These are phyloP conservation scores for Zymoseptoria pseudotritici DNA, from an alignment of 2,329 filamentous ascomycete genomes.

Conservation along the genomic window DNA sequence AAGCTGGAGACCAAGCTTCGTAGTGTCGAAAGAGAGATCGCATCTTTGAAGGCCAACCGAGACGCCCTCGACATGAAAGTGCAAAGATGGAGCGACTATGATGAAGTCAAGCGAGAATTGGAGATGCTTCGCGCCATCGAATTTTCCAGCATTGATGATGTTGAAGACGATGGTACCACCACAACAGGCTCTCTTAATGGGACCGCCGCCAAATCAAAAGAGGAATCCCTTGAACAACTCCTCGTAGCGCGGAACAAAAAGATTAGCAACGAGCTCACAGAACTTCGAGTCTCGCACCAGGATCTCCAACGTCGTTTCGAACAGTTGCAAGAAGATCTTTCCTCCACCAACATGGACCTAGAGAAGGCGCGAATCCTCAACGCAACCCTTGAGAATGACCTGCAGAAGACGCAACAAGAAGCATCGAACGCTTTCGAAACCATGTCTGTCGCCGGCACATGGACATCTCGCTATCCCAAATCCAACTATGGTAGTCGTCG, in stretches of 20 bases:
- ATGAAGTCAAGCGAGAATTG: conserved; percentile 90
- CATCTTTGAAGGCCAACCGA: conserved; percentile 68
- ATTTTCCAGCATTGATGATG: conserved; percentile 78
- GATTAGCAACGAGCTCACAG: conserved; percentile 83
- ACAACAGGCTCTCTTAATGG: conserved; percentile 36
- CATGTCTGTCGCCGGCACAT: conserved; percentile 88
- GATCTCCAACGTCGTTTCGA: conserved; percentile 77
- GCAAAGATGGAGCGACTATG: conserved; percentile 86
- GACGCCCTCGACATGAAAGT: conserved; percentile 74
- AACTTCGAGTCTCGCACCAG: conserved; percentile 87
- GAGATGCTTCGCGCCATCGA: conserved; percentile 95
- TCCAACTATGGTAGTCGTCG: conserved; percentile 53
- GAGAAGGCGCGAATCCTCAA: conserved; percentile 79
- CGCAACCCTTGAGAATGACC: conserved; percentile 82
- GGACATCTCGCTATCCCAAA: conserved; percentile 69
- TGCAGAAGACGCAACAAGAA: conserved; percentile 80
- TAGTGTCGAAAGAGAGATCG: conserved; percentile 70
- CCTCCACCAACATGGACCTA: conserved; percentile 73
- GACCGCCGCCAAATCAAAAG: conserved; percentile 46
- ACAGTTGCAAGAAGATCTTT: conserved; percentile 74
- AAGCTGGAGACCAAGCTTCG: conserved; percentile 68
- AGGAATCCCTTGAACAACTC: conserved; percentile 83
- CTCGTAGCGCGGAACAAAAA: conserved; percentile 94
- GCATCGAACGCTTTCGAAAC: conserved; percentile 77
- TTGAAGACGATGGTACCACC: conserved; percentile 41